Evolutionary conservation across 257 asterid genomes (phyloP).

Genomic region (Solanum lycopersicoides): DNA sequence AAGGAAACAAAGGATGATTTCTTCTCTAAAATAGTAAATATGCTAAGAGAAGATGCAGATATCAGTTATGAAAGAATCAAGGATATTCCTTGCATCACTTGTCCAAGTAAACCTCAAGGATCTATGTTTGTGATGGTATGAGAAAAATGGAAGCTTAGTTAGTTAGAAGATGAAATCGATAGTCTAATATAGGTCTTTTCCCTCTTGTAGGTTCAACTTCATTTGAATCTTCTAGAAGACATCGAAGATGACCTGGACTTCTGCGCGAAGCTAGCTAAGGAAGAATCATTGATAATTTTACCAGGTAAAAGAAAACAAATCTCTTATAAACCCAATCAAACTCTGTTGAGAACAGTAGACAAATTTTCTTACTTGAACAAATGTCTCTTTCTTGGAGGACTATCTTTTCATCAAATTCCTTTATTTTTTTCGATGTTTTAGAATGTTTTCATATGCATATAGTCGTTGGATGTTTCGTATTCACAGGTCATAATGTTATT

Average conservation of each 20-base stretch:
- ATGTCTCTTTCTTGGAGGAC: neutral
- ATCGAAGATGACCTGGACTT: slow-evolving; percentile 62
- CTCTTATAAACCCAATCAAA: neutral
- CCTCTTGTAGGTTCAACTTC: slow-evolving; percentile 44
- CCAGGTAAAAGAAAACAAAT: slow-evolving; percentile 37
- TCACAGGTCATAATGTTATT: neutral
- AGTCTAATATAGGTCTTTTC: neutral
- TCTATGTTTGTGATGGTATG: slow-evolving; percentile 80
- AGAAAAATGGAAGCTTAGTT: neutral
- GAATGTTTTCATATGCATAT: neutral
- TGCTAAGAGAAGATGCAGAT: slow-evolving; percentile 44
- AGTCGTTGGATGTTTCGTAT: neutral
- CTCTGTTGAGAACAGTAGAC: neutral
- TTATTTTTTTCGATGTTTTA: neutral
- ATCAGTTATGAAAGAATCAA: slow-evolving; percentile 27
- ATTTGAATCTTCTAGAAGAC: slow-evolving; percentile 39
- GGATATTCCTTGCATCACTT: slow-evolving; percentile 60
- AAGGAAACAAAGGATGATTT: slow-evolving; percentile 43
- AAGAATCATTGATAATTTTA: slow-evolving; percentile 45
- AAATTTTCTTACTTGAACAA: neutral
- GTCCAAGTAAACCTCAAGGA: slow-evolving; percentile 87
- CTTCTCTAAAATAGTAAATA: slow-evolving; percentile 32
- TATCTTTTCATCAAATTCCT: neutral
- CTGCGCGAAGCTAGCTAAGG: slow-evolving; percentile 46
- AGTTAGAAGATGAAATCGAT: neutral